phyloP scores from a whole-genome alignment of 208 protist species.

The Balamuthia mandrillaris region DNA sequence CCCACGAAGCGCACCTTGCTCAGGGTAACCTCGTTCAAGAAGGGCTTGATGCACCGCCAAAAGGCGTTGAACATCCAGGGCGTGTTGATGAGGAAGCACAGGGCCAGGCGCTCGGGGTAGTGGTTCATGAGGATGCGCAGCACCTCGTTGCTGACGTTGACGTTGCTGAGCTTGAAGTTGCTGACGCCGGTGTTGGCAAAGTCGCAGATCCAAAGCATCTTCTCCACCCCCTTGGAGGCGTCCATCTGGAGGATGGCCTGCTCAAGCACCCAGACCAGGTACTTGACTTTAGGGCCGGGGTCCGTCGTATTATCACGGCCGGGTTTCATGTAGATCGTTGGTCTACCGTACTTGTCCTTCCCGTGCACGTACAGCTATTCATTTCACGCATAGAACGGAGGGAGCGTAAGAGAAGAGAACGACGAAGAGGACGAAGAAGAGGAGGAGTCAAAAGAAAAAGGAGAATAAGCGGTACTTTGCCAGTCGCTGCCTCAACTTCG shows the following conservation, averaged over 20 bases:
- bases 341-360: conserved; percentile 22
- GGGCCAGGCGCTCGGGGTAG: conserved; percentile 6
- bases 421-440: not conserved
- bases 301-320: conserved; percentile 9
- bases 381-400: not conserved
- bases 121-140: conserved; percentile 31
- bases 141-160: conserved; percentile 16
- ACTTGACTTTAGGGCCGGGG: conserved; percentile 25
- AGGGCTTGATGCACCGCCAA: conserved; percentile 22
- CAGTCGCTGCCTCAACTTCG: not conserved
- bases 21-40: conserved; percentile 30
- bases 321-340: conserved; percentile 29
- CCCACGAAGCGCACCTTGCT: conserved; percentile 14
- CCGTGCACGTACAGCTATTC: conserved; percentile 20
- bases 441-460: not conserved
- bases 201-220: conserved; percentile 24
- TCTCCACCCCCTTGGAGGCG: conserved; percentile 10
- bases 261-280: conserved; percentile 25
- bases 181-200: conserved; percentile 18
- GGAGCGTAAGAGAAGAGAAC: not conserved
- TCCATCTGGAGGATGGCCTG: conserved; percentile 10
- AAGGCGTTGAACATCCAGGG: conserved; percentile 26
- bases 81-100: conserved; percentile 35
- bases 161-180: not conserved
- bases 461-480: not conserved